Conservation (phyloP, 148 eudicot species). For the Vaccinium macrocarpon region DNA sequence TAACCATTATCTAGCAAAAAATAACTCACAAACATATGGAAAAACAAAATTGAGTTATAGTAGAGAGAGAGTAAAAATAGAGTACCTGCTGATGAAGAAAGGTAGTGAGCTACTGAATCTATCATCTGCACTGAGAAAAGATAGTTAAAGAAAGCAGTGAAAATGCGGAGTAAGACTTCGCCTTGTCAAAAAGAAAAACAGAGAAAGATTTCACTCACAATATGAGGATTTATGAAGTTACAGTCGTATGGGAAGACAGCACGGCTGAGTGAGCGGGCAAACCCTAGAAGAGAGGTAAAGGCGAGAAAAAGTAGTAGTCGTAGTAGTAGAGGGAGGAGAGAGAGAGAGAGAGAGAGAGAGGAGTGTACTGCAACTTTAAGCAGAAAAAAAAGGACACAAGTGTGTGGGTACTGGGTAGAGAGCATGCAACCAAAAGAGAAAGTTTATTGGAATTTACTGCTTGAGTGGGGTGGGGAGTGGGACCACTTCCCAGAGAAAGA, state of each 20-base stretch:
- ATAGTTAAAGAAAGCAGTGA: neutral
- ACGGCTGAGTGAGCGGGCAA: neutral
- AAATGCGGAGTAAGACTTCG: neutral
- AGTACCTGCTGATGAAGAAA: neutral
- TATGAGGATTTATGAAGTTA: neutral
- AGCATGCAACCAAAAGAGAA: neutral
- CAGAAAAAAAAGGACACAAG: neutral
- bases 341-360: neutral
- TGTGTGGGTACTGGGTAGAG: neutral
- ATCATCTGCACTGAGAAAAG: neutral
- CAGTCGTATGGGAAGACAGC: neutral
- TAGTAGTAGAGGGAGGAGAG: too few relatives aligned
- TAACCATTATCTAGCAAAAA: neutral
- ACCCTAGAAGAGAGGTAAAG: neutral
- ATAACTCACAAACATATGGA: neutral
- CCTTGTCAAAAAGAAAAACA: neutral
- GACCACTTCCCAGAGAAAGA: neutral
- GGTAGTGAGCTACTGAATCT: neutral
- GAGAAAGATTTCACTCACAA: neutral
- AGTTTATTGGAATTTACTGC: neutral
- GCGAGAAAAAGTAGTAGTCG: neutral
- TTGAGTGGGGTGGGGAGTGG: neutral
- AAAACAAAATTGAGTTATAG: neutral
- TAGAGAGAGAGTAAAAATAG: neutral
- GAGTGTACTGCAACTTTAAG: constrained; percentile 1